Conservation (phyloP, 345 rosid genomes). For the Brassica carinata region DNA sequence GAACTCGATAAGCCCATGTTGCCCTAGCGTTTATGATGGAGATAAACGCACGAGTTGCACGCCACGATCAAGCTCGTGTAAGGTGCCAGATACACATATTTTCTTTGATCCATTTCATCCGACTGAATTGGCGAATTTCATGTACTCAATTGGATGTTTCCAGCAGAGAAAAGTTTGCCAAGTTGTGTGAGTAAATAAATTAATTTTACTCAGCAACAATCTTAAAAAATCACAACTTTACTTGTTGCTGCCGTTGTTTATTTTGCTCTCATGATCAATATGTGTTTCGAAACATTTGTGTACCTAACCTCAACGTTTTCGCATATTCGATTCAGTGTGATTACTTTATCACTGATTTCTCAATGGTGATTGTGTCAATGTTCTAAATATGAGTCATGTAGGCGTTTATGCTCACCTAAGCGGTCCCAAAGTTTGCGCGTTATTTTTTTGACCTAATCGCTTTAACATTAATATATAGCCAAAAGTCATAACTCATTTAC, state of each 20-base stretch:
- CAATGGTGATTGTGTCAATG: background rate
- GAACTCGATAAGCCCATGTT: conserved; percentile 32
- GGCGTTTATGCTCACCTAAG: no score
- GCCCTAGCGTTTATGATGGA: conserved; percentile 36
- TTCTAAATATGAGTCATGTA: no score
- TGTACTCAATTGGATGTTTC: conserved; percentile 20
- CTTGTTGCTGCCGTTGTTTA: background rate
- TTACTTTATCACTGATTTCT: background rate
- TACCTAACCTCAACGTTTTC: background rate
- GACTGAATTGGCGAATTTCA: conserved; percentile 27
- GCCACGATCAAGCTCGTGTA: background rate
- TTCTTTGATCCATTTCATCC: conserved; percentile 32
- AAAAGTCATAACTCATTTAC: background rate
- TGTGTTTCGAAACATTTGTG: conserved; percentile 1
- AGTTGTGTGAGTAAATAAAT: background rate
- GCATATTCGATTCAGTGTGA: background rate
- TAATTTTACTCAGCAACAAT: background rate
- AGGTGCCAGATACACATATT: background rate
- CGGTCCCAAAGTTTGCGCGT: no score
- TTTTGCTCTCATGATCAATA: background rate
- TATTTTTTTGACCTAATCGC: no score
- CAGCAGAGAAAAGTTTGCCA: conserved; percentile 5
- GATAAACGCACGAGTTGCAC: background rate
- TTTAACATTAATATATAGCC: background rate
- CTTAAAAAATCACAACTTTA: background rate